Base-by-base conservation (phyloP, 164 flowering plant species). In the Pachysandra terminalis region DNA sequence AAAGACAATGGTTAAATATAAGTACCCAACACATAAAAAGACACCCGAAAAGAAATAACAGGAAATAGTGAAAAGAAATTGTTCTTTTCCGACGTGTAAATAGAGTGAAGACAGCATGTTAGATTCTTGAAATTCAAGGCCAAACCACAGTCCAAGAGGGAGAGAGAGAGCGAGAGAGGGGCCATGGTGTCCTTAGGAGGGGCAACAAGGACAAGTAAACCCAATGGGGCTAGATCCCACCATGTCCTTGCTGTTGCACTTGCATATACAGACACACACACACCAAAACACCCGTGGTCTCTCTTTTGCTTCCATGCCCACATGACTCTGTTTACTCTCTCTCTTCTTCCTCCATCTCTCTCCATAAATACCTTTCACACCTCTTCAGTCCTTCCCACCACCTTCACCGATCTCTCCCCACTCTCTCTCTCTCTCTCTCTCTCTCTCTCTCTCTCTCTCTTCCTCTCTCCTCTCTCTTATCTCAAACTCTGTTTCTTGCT, bases 271-370 rank as follows among this genome's bases (percentile, higher is more conserved):
- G 37, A 32, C 37, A 48, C 83, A 82, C 80, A 68, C 40, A 59
- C 72, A 79, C 86, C 82, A 74, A 78, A 82, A 68, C 80, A 79
- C 83, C 85, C 75, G 75, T 81, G 80, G 77, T 68, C 83, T 79
- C 81, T 80, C 75, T 66, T 70, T 72, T 73, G 79, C 78, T 79
- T 84, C 85, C 80, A 82, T 81, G 79, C 75, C 82, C 84, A 80
- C 85, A 81, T 75, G 80, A 62, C 79, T 56, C 25, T 80, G 71
- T 73, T 73, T 74, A 32, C 37, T 7, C n/a, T n/a, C n/a, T n/a
- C n/a, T 7, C 37, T 73, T 71, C 64, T 66, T 53, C 40, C 69
- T 26, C 17, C 57, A 51, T 26, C 75, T 45, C 53, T 21, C 78
- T 40, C 79, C 72, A 70, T 80, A 79, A n/a, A 82, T 85, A 82